Base-by-base conservation (phyloP, 805 yeast genomes). In the Saccharomyces paradoxus region DNA sequence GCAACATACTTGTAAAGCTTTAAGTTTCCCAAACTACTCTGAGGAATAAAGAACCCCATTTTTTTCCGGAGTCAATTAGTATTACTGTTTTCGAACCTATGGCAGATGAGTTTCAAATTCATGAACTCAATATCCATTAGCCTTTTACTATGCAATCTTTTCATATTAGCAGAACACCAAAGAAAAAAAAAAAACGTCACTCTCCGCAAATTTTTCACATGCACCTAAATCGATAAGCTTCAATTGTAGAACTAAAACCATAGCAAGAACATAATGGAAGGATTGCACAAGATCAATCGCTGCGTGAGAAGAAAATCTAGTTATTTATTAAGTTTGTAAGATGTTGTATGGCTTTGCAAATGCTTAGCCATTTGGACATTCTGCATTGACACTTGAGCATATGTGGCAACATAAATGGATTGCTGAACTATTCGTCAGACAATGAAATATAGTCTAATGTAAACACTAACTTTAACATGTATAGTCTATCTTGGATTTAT, bases 31-130 rank as follows among this genome's bases (percentile, higher is more conserved):
- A 79, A 74, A 63, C 75, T 77, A 51, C 73, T 66, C 51, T 69
- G 70, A 17, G 89, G 87, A 54, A 86, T 77, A 69, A 82, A 86
- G 59, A 79, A 75, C 22, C 91, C 91, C 91, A 86, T 85, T 28
- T 37, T 9, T 17, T 12, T 12, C 44, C 22, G 3, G 22, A 37
- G 24, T 37, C 24, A 46, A n/a, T 26, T n/a, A 7, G 49, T n/a
- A 28, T 22, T n/a, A 22, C 26, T 9, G 12, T 37, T 4, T 32
- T 14, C 7, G 21, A 17, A 10, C 17, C 24, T 17, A 6, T 21
- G 22, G 17, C 5, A 9, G 24, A 37, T 37, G 24, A 37, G 2
- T 37, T 37, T 37, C 44, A 37, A 37, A 10, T 37, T 37, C 44
- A 37, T 21, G 12, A 37, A 37, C 13, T n/a, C 24, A 21, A 17